Evolutionary conservation across 2,329 filamentous ascomycete species (phyloP).

Genomic region (Exophiala lecanii-corni): DNA sequence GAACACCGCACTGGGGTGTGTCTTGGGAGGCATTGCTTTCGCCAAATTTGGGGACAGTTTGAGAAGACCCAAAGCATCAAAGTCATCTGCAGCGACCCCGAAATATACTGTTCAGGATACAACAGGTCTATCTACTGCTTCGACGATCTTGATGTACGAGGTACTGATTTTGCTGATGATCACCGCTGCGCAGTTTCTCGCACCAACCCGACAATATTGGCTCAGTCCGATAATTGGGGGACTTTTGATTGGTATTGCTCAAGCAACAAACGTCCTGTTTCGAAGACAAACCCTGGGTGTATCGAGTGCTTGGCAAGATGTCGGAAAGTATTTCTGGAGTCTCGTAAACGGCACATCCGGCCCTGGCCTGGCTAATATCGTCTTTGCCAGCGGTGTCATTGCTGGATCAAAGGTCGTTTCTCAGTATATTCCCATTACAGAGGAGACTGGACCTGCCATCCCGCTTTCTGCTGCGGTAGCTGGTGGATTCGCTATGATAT

Average conservation of each 20-base stretch:
- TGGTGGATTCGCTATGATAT: slow-evolving; percentile 55
- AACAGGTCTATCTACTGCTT: slow-evolving; percentile 16
- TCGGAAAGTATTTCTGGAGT: slow-evolving; percentile 52
- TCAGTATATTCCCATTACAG: slow-evolving; percentile 13
- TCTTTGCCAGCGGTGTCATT: slow-evolving; percentile 53
- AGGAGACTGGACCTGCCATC: slow-evolving; percentile 7
- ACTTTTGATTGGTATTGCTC: slow-evolving; percentile 54
- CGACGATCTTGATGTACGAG: slow-evolving; percentile 42
- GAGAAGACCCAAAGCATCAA: slow-evolving; percentile 6
- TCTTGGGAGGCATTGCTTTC: slow-evolving; percentile 49
- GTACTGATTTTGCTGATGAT: slow-evolving; percentile 40
- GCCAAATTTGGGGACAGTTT: slow-evolving; percentile 11
- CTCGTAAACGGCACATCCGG: slow-evolving; percentile 28
- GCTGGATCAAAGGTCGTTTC: slow-evolving; percentile 21
- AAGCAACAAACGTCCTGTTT: slow-evolving; percentile 52
- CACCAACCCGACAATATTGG: slow-evolving; percentile 26
- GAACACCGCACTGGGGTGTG: slow-evolving; percentile 51
- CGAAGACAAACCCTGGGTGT: slow-evolving; percentile 56
- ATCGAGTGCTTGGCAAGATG: slow-evolving; percentile 58
- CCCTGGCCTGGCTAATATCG: slow-evolving; percentile 39
- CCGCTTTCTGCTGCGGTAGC: slow-evolving; percentile 39
- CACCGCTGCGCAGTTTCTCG: slow-evolving; percentile 23
- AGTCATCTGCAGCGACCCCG: slow-evolving; percentile 1
- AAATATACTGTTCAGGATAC: slow-evolving; percentile 21
- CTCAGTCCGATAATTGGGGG: slow-evolving; percentile 53